phyloP scores from a whole-genome alignment of 2,329 filamentous ascomycete species.

The Xylariaceae sp. region DNA sequence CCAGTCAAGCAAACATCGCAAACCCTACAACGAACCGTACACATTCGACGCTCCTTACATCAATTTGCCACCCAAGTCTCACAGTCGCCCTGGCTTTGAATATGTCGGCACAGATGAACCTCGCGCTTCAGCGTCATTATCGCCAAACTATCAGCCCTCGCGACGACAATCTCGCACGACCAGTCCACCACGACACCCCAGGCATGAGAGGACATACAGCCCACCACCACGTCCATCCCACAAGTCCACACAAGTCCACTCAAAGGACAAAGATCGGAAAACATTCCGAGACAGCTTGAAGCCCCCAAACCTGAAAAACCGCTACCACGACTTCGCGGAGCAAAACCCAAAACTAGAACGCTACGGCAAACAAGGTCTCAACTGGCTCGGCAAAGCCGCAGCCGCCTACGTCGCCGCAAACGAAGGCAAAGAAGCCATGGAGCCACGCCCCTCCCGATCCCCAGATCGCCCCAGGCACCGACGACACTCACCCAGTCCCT shows the following conservation, averaged over 20 bases:
- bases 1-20: conserved; percentile 23
- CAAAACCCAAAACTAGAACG: conserved; percentile 27
- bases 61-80: conserved; percentile 20
- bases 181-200: conserved; percentile 26
- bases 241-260: conserved; percentile 16
- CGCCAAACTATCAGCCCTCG: conserved; percentile 17
- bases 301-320: conserved; percentile 14
- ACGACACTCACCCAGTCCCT: conserved; percentile 24
- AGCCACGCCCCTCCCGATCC: conserved; percentile 19
- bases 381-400: conserved; percentile 28
- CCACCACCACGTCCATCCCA: conserved; percentile 12
- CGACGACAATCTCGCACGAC: conserved; percentile 23
- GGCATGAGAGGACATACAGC: conserved; percentile 12
- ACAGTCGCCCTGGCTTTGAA: conserved; percentile 23
- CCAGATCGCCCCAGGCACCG: conserved; percentile 18
- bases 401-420: conserved; percentile 29
- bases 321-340: conserved; percentile 20
- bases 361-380: conserved; percentile 27
- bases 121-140: conserved; percentile 1
- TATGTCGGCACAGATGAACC: conserved; percentile 31
- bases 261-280: conserved; percentile 13
- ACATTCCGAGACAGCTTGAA: conserved; percentile 7
- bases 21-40: conserved; percentile 29
- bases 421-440: conserved; percentile 10
- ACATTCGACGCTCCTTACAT: conserved; percentile 29